A percentile compares a stretch with the other conserved stretches of the same genome.
Evolutionary conservation across 805 yeast genomes (phyloP).

Genomic region (Starmerella floricola): DNA sequence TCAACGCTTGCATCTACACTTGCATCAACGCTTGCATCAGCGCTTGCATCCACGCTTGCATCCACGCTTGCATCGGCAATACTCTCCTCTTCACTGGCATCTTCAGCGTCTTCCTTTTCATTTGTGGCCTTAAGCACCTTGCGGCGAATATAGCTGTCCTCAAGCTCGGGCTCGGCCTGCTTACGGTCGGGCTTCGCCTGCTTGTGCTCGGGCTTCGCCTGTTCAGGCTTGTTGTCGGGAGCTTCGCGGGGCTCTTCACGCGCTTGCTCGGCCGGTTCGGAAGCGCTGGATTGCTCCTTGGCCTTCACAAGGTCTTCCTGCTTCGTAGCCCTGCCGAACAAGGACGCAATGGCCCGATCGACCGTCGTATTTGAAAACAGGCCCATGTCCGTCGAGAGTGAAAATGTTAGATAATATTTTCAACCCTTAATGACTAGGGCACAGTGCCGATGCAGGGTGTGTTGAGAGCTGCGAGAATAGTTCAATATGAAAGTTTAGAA

Average conservation of each 20-base stretch:
- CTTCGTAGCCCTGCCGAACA: constrained; percentile 6
- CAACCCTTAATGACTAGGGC: background rate
- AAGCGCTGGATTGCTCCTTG: background rate
- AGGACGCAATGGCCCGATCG: constrained; percentile 7
- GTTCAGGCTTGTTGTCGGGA: background rate
- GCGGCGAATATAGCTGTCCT: too few species aligned
- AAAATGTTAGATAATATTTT: background rate
- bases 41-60: background rate
- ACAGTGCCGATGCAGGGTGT: too few species aligned
- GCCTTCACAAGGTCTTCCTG: constrained; percentile 8
- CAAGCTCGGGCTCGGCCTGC: background rate
- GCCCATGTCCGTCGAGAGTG: constrained; percentile 5
- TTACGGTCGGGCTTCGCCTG: background rate
- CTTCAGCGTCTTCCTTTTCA: too few species aligned
- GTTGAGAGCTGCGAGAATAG: too few species aligned
- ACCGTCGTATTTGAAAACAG: constrained; percentile 13
- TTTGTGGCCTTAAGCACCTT: too few species aligned
- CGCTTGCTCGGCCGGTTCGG: background rate
- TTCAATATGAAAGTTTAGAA: too few species aligned
- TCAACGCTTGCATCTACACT: constrained; percentile 4
- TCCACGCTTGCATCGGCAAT: background rate
- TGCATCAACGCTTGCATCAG: background rate
- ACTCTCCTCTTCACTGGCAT: background rate
- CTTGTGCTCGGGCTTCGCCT: background rate
- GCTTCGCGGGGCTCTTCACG: background rate